Conservation (phyloP, 805 yeast species). For the Candida sithepensis region DNA sequence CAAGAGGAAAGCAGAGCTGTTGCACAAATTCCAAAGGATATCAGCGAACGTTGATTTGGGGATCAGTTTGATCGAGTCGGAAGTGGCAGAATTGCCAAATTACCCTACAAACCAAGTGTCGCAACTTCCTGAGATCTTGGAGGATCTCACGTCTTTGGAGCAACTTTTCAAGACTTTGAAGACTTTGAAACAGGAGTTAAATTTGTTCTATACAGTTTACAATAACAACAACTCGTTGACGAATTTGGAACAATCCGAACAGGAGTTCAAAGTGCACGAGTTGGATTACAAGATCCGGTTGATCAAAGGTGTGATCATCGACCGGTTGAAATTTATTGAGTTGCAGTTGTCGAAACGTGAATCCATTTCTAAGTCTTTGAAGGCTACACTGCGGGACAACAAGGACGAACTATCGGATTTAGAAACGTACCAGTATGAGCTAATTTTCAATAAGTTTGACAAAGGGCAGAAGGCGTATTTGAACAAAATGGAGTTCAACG, state of each 20-base stretch:
- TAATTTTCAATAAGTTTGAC: constrained; percentile 40
- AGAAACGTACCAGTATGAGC: constrained; percentile 37
- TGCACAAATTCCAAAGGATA: constrained; percentile 23
- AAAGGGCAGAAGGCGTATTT: constrained; percentile 34
- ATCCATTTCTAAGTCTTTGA: constrained; percentile 18
- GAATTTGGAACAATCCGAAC: constrained; percentile 10
- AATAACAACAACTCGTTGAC: constrained; percentile 13
- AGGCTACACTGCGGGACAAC: constrained; percentile 4
- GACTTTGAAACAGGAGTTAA: constrained; percentile 9
- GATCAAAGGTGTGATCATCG: constrained; percentile 34
- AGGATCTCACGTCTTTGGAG: constrained; percentile 34
- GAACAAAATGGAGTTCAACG: constrained; percentile 39
- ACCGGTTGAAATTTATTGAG: constrained; percentile 40
- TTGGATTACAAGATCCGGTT: constrained; percentile 35
- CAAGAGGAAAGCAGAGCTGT: constrained; percentile 24
- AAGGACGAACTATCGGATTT: constrained; percentile 6
- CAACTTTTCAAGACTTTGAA: constrained; percentile 24
- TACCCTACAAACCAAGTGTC: constrained; percentile 36
- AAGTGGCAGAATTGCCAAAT: constrained; percentile 22
- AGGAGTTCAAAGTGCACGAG: constrained; percentile 28
- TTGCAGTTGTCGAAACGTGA: constrained; percentile 31
- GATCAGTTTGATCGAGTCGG: constrained; percentile 15
- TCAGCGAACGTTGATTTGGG: constrained; percentile 17
- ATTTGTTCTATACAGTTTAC: constrained; percentile 4
- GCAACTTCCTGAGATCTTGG: constrained; percentile 31